phyloP scores from a whole-genome alignment of 2,329 filamentous ascomycete species.

The Colletotrichum tanaceti region DNA sequence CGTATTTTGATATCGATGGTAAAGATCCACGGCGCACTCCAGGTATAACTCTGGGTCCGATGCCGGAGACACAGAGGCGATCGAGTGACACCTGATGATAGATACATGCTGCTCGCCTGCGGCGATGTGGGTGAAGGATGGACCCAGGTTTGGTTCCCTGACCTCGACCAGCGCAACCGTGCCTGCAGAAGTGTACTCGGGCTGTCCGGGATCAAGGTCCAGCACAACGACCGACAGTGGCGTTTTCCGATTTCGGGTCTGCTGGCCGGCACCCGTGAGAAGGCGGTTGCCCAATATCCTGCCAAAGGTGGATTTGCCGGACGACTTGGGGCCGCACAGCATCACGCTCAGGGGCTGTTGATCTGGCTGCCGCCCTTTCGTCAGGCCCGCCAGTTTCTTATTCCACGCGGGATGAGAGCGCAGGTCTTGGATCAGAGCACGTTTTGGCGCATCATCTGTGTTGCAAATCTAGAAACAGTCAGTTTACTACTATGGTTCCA shows the following conservation, averaged over 20 bases:
- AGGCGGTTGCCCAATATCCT: conserved; percentile 74
- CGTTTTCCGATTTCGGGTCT: conserved; percentile 41
- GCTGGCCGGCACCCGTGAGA: conserved; percentile 59
- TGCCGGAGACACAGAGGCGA: conserved; percentile 73
- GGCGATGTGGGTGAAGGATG: conserved; percentile 72
- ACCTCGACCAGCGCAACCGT: conserved; percentile 75
- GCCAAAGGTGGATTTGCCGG: conserved; percentile 81
- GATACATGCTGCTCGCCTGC: conserved; percentile 41
- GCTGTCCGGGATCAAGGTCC: conserved; percentile 79
- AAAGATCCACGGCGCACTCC: conserved; percentile 72
- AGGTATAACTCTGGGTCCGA: conserved; percentile 76
- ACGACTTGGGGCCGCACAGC: conserved; percentile 76
- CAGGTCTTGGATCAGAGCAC: conserved; percentile 63
- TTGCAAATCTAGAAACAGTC: conserved; percentile 61
- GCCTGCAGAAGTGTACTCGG: conserved; percentile 78
- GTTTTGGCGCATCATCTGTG: conserved; percentile 64
- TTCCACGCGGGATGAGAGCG: conserved; percentile 71
- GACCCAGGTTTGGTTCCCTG: conserved; percentile 69
- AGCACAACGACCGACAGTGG: conserved; percentile 65
- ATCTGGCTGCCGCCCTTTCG: conserved; percentile 49
- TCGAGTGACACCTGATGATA: conserved; percentile 71
- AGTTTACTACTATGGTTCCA: conserved; percentile 41
- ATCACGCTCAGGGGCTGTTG: conserved; percentile 58
- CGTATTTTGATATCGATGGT: conserved; percentile 63
- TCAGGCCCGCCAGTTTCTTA: conserved; percentile 63